Percentiles rank a stretch among this genome's conserved stretches.
Evolutionary conservation across 208 protist species (phyloP).

Genomic region (Leishmania mexicana): DNA sequence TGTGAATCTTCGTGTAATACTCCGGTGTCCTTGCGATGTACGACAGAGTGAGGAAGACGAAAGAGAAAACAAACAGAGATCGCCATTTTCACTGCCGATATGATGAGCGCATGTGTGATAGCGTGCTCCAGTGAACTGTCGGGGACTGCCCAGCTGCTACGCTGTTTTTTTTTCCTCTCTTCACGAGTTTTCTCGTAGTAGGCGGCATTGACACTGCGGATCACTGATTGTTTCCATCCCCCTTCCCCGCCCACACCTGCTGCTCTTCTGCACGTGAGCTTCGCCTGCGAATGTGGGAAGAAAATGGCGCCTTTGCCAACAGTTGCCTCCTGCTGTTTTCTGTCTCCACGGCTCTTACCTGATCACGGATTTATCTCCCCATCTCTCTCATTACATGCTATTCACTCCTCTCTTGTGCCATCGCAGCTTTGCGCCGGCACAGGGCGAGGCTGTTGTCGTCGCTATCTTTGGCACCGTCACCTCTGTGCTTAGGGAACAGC

Average conservation of each 20-base stretch:
- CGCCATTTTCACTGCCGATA: neutral
- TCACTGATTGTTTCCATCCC: neutral
- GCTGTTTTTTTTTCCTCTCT: neutral
- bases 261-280: neutral
- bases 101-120: neutral
- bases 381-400: neutral
- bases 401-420: neutral
- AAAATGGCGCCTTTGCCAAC: too few species aligned
- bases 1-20: neutral
- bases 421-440: neutral
- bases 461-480: neutral
- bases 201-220: neutral
- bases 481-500: neutral
- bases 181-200: neutral
- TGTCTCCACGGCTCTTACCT: neutral
- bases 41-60: neutral
- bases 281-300: neutral
- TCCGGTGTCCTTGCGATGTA: neutral
- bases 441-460: neutral
- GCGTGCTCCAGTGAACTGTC: neutral
- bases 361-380: neutral
- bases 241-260: neutral
- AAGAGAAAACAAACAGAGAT: neutral
- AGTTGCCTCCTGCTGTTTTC: neutral
- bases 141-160: too few species aligned